Evolutionary conservation across 2,329 filamentous ascomycete species (phyloP), one percentile per base, ranked within the genome.

Genomic region (Thelonectria blattea): DNA sequence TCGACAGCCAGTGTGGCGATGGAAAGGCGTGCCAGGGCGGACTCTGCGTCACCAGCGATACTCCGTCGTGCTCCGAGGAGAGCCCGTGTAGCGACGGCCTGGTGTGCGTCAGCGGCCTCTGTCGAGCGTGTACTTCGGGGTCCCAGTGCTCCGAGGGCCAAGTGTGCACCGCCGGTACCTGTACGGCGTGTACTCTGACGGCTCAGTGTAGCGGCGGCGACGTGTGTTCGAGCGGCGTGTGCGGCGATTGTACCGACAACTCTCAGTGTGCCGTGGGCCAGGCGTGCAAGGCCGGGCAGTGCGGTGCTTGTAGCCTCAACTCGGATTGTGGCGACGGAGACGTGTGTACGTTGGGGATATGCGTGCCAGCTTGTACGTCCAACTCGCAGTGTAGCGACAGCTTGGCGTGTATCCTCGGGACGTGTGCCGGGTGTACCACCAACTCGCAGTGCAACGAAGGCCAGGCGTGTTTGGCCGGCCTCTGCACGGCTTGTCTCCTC

Each of bases 361-460:
- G 62, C 41, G 18, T 39, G 3, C 49, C 60, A 17, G 56, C 47
- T 9, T 65, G 62, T 41, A 27, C 32, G 3, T 37, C 45, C 39
- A 59, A 60, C 43, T 22, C 50, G 0, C 43, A 49, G 2, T 65
- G 63, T 22, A 17, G 27, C 3, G 52, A 37, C 18, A 43, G 55
- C 46, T 49, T 61, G 43, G 52, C 50, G 41, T 65, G 63, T 48
- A 57, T 64, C 20, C 20, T 56, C n/a, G 61, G 63, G 3, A 20
- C 18, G 14, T 60, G 57, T 14, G 8, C 52, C 10, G 17, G 32
- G 22, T 60, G 57, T 32, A 56, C 57, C 5, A 52, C 46, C 47
- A 47, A 56, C 32, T 34, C 57, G 6, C 57, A 60, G 41, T 60
- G 57, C 41, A 34, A n/a, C 22, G 32, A 37, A 2, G 57, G 57